These are phyloP conservation scores for Coleophoma crateriformis DNA, from an alignment of 2,329 filamentous ascomycete species.

Conservation along the genomic window DNA sequence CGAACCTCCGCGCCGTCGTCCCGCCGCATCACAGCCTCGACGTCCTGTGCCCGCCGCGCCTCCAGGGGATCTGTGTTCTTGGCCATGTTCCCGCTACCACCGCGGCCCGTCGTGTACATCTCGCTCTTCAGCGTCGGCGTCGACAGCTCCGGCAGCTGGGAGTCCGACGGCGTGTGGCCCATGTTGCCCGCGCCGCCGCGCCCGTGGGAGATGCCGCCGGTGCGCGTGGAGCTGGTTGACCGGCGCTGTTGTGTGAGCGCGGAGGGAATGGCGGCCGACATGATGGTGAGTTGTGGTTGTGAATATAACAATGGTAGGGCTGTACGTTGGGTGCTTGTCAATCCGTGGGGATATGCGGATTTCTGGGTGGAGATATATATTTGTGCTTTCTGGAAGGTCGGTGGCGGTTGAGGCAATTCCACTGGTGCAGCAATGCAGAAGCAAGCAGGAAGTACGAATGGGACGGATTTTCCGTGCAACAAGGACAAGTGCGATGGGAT, in stretches of 20 bases:
- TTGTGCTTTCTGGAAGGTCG: too few species aligned
- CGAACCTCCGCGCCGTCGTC: constrained; percentile 55
- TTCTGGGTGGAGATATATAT: too few species aligned
- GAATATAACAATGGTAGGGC: neutral
- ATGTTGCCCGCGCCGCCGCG: constrained; percentile 74
- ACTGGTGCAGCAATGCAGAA: too few species aligned
- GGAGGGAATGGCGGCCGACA: constrained; percentile 17
- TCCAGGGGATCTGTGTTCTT: constrained; percentile 63
- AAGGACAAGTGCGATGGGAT: too few species aligned
- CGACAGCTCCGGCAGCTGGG: constrained; percentile 60
- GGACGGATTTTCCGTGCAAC: too few species aligned
- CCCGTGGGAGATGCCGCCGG: constrained; percentile 50
- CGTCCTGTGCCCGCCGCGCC: constrained; percentile 78
- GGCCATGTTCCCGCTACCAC: constrained; percentile 85
- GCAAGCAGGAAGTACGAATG: too few species aligned
- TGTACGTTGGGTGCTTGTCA: neutral
- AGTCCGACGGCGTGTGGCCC: constrained; percentile 41
- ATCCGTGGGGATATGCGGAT: neutral
- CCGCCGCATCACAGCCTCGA: constrained; percentile 53
- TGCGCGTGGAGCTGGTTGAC: constrained; percentile 11
- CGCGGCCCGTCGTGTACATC: constrained; percentile 85
- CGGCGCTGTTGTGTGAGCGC: constrained; percentile 10
- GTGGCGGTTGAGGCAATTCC: too few species aligned
- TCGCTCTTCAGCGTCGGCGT: constrained; percentile 79
- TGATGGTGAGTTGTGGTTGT: constrained; percentile 5